Evolutionary conservation across 768 basidiomycete species (phyloP).

Genomic region (Agrocybe pediades): DNA sequence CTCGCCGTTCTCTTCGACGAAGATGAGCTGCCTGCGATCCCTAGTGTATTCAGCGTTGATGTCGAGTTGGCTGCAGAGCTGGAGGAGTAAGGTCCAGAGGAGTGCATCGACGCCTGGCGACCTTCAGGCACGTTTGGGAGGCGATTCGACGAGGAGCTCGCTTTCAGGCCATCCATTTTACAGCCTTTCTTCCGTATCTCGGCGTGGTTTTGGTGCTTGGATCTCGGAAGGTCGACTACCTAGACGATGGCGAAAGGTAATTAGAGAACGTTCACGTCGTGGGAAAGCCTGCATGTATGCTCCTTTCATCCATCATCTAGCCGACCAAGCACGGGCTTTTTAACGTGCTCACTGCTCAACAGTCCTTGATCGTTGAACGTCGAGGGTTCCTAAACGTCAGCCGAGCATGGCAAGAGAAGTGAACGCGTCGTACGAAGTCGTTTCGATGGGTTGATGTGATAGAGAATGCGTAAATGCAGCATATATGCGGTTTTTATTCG

Average conservation of each 20-base stretch:
- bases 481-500: too few relatives aligned
- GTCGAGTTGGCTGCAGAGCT: slow-evolving; percentile 21
- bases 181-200: background rate
- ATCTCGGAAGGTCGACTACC: too few relatives aligned
- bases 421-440: too few relatives aligned
- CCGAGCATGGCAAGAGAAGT: too few relatives aligned
- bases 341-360: too few relatives aligned
- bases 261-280: background rate
- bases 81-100: slow-evolving; percentile 21
- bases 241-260: background rate
- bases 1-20: slow-evolving; percentile 28
- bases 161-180: slow-evolving; percentile 1
- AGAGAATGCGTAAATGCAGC: too few relatives aligned
- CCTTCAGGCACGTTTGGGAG: slow-evolving; percentile 27
- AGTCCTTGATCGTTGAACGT: too few relatives aligned
- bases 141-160: slow-evolving; percentile 8
- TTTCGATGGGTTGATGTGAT: too few relatives aligned
- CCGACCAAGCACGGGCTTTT: background rate
- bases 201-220: background rate
- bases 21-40: slow-evolving; percentile 6
- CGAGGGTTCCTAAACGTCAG: too few relatives aligned
- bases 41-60: slow-evolving; percentile 12
- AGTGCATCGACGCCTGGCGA: background rate
- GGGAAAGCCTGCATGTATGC: background rate
- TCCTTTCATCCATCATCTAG: background rate